phyloP scores from a whole-genome alignment of 495 filamentous ascomycete species.

The Lasiosphaeria ovina region DNA sequence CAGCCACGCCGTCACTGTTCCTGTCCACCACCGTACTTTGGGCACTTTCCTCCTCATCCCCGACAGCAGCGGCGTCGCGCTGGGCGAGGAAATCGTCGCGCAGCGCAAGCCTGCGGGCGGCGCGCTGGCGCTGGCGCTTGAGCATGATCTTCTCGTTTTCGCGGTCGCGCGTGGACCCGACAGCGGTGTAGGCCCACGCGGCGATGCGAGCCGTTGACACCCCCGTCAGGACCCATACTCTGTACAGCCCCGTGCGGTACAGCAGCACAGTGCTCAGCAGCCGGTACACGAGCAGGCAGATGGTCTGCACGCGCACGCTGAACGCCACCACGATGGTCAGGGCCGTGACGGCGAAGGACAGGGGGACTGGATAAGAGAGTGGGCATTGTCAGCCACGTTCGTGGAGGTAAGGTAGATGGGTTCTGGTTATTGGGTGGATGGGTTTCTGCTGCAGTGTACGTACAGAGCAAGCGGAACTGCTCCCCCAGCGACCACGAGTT shows the following conservation, averaged over 20 bases:
- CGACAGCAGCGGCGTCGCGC: too few species aligned
- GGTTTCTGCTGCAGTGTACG: neutral
- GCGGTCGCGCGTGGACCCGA: neutral
- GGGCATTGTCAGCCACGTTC: too few species aligned
- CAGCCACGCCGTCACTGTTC: too few species aligned
- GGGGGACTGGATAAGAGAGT: neutral
- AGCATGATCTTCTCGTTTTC: neutral
- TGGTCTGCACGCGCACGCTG: neutral
- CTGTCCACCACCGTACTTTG: too few species aligned
- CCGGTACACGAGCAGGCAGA: neutral
- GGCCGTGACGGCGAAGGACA: neutral
- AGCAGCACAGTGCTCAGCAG: neutral
- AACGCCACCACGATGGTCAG: neutral
- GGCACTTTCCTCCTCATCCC: too few species aligned
- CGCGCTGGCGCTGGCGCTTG: too few species aligned
- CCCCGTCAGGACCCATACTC: neutral
- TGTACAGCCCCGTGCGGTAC: neutral
- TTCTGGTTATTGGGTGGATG: neutral
- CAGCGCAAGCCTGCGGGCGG: too few species aligned
- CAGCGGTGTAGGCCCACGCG: neutral
- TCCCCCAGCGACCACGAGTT: neutral
- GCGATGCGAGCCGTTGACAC: neutral
- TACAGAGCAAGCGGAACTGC: neutral
- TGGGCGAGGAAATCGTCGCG: too few species aligned
- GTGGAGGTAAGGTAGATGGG: neutral